Conservation (phyloP, 2,329 filamentous ascomycete species). For the Hypoxylon rubiginosum region DNA sequence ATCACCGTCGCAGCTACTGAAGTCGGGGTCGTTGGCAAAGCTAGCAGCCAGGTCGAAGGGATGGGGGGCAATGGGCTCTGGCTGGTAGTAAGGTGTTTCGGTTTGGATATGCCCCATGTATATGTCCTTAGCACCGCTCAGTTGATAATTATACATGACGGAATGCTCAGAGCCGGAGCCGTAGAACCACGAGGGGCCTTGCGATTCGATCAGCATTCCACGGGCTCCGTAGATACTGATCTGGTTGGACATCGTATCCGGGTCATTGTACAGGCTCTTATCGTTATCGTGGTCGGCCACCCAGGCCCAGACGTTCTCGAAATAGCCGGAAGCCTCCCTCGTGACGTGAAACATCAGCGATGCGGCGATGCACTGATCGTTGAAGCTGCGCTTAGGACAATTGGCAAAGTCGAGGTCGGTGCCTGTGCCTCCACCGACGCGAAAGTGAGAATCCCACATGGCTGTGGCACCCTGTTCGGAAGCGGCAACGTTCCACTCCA, state of each 20-base stretch:
- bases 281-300: conserved; percentile 72
- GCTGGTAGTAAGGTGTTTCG: conserved; percentile 58
- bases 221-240: conserved; percentile 51
- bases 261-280: not conserved
- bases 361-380: conserved; percentile 70
- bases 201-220: conserved; percentile 54
- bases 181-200: conserved; percentile 54
- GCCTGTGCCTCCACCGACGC: conserved; percentile 78
- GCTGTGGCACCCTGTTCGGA: conserved; percentile 58
- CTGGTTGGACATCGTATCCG: not conserved
- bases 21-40: conserved; percentile 68
- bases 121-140: conserved; percentile 62
- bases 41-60: conserved; percentile 57
- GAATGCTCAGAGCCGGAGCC: conserved; percentile 66
- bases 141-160: conserved; percentile 66
- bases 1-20: conserved; percentile 57
- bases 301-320: conserved; percentile 74
- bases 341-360: conserved; percentile 66
- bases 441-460: conserved; percentile 81
- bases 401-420: conserved; percentile 73
- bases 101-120: conserved; percentile 63
- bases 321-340: conserved; percentile 59
- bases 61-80: conserved; percentile 54
- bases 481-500: conserved; percentile 79
- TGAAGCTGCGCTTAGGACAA: conserved; percentile 67